These are phyloP conservation scores for Euphorbia celastroides DNA, from an alignment of 441 rosid genomes.

Conservation along the genomic window DNA sequence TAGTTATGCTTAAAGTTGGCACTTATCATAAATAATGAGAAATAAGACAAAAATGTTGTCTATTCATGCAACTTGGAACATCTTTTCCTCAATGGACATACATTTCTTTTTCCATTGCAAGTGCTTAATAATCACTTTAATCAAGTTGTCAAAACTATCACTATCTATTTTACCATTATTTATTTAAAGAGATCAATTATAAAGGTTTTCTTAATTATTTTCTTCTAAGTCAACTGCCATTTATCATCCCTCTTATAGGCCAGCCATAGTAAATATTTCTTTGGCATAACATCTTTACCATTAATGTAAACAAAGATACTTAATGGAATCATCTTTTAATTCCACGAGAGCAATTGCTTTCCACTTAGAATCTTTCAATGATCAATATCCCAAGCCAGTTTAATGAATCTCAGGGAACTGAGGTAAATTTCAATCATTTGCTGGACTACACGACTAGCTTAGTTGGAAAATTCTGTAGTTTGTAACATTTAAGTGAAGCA, in stretches of 20 bases:
- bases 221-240: slow-evolving; percentile 1
- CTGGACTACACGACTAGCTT: too few relatives aligned
- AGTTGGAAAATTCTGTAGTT: too few relatives aligned
- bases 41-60: neutral
- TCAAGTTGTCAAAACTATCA: neutral
- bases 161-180: too few relatives aligned
- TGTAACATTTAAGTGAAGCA: too few relatives aligned
- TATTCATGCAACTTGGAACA: neutral
- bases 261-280: neutral
- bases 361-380: neutral
- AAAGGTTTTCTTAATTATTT: neutral
- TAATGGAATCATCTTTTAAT: neutral
- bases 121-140: neutral
- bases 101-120: neutral
- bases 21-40: neutral
- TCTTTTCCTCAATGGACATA: neutral
- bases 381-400: too few relatives aligned
- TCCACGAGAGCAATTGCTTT: neutral
- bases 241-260: neutral
- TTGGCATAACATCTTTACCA: neutral
- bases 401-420: neutral
- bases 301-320: neutral
- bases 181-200: too few relatives aligned
- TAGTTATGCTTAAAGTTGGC: too few relatives aligned
- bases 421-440: too few relatives aligned